Evolutionary conservation across 73 alveolate genomes (phyloP), one percentile per base, ranked within the genome.

Genomic region (Symbiodinium pilosum): DNA sequence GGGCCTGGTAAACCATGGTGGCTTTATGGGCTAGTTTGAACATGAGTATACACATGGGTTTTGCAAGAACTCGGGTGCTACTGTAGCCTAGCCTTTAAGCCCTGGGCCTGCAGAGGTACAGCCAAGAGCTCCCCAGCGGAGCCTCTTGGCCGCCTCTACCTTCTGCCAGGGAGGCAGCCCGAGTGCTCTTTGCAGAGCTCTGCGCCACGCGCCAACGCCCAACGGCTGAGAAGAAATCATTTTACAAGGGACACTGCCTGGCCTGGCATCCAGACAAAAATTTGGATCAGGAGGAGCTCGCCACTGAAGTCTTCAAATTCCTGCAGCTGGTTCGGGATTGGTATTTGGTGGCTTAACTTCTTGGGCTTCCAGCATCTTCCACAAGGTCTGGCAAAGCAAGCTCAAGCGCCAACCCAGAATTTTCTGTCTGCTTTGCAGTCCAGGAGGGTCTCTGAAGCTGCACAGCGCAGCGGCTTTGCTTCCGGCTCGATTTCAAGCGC

Each of bases 201-300:
- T 64, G 81, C 34, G 30, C 30, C 81, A 64, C 81, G 30, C 95
- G 75, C 71, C 87, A 68, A 73, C 43, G 38, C 32, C 1, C 95
- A 4, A 56, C 73, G 39, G 77, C 86, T 20, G 87, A 89, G 47
- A 39, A 69, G 73, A 83, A 77, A 38, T 64, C 87, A 30, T 41
- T 7, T 21, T 89, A 89, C 95, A 89, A 89, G 51, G 87, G 44
- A 16, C 73, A 89, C 38, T 89, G 95, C 71, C 36, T 89, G 26
- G 34, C 44, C 39, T 89, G 95, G 95, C 95, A 89, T 42, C 95
- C 95, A n/a, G 95, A 87, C 43, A 87, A 87, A 9, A 87, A 87
- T 43, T 42, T 87, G 68, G 85, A 87, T 32, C 84, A 87, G 16
- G 85, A 87, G 95, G 95, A 59, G 26, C 87, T 89, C 43, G 95